phyloP scores from a whole-genome alignment of 2,329 filamentous ascomycete species.

The Fusarium palustre region DNA sequence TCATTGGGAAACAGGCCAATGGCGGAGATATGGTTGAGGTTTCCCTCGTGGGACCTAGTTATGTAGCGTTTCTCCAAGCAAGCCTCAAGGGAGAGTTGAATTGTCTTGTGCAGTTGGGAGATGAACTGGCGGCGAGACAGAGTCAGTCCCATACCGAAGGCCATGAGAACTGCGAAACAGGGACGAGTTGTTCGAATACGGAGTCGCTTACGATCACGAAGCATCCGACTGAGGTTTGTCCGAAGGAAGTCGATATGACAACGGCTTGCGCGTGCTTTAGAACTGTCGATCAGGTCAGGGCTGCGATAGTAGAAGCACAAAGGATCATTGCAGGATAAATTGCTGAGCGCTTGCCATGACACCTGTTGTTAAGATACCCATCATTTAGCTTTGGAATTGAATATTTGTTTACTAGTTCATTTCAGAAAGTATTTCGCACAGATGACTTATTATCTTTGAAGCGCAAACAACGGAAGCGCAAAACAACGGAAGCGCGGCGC shows the following conservation, averaged over 20 bases:
- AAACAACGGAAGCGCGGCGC: slow-evolving; percentile 1
- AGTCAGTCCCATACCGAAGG: slow-evolving; percentile 28
- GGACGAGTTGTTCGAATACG: slow-evolving; percentile 27
- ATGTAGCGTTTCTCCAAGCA: background rate
- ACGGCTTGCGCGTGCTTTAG: slow-evolving; percentile 28
- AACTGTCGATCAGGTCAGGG: slow-evolving; percentile 24
- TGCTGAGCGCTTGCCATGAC: too few species aligned
- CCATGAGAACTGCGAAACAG: slow-evolving; percentile 28
- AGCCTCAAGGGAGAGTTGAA: slow-evolving; percentile 1
- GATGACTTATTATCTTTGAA: too few species aligned
- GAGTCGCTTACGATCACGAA: slow-evolving; percentile 13
- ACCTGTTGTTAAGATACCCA: too few species aligned
- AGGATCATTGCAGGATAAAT: too few species aligned
- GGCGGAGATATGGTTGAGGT: slow-evolving; percentile 7
- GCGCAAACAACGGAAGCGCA: too few species aligned
- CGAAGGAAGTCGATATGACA: slow-evolving; percentile 31
- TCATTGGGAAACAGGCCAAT: slow-evolving; percentile 1
- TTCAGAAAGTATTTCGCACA: too few species aligned
- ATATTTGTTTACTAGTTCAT: too few species aligned
- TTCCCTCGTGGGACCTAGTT: background rate
- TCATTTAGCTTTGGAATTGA: too few species aligned
- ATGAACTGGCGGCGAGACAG: slow-evolving; percentile 14
- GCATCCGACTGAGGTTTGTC: slow-evolving; percentile 26
- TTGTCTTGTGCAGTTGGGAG: slow-evolving; percentile 6
- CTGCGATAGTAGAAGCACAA: slow-evolving; percentile 15